Percentiles rank a stretch among this genome's conserved stretches.
Evolutionary conservation across 129 eudicot species (phyloP).

Genomic region (Centrapalus pauciflorus): DNA sequence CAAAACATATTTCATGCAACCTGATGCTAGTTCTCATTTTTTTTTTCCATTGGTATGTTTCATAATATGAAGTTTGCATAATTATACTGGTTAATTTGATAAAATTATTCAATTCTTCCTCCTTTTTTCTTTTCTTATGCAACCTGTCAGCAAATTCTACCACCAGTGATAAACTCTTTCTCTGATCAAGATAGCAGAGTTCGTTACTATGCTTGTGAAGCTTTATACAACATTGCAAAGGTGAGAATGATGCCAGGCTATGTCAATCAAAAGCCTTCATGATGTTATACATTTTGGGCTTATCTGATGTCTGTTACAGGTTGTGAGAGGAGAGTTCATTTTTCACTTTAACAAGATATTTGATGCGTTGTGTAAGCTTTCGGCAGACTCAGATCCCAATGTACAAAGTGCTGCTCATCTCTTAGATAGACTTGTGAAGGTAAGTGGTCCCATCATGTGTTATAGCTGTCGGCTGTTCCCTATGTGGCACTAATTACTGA

Average conservation of each 20-base stretch:
- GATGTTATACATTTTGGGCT: conserved; percentile 16
- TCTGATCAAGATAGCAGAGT: conserved; percentile 94
- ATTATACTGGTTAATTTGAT: not conserved
- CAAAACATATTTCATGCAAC: conserved; percentile 4
- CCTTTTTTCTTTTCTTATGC: conserved; percentile 4
- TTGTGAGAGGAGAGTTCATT: conserved; percentile 91
- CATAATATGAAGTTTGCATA: conserved; percentile 4
- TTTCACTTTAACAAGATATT: conserved; percentile 92
- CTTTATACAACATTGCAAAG: conserved; percentile 98
- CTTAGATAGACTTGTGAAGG: conserved; percentile 95
- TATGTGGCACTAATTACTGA: conserved; percentile 11
- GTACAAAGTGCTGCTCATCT: conserved; percentile 99
- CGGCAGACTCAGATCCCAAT: conserved; percentile 97
- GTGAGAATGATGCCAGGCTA: conserved; percentile 31
- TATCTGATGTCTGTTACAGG: conserved; percentile 49
- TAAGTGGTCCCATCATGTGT: conserved; percentile 8
- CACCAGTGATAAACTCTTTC: conserved; percentile 88
- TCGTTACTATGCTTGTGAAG: conserved; percentile 98
- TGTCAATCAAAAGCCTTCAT: conserved; percentile 2
- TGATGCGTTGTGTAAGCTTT: conserved; percentile 95
- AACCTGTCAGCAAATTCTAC: conserved; percentile 77
- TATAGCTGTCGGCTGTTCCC: not conserved
- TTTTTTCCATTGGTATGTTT: not conserved
- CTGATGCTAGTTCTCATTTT: conserved; percentile 3
- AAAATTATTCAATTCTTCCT: not conserved